Conservation (phyloP, 192 early-diverging fungal genomes). For the Dissophora globulifera region DNA sequence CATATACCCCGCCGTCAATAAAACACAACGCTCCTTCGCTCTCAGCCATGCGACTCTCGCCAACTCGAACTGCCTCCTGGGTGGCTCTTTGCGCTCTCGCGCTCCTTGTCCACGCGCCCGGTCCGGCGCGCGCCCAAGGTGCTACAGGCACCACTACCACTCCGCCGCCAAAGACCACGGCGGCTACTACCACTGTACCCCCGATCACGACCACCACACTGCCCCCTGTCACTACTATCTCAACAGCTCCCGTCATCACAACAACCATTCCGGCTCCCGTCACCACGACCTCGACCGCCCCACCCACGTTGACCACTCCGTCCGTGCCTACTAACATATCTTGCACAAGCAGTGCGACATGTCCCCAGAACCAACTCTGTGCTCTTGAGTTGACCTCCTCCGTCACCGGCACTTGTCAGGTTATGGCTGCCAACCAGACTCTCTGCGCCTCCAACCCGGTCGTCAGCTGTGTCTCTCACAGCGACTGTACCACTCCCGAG, state of each 20-base stretch:
- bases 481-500: slow-evolving; percentile 8
- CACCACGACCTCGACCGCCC: not conserved
- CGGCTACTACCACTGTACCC: not conserved
- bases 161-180: not conserved
- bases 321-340: slow-evolving; percentile 1
- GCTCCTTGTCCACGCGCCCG: not conserved
- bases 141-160: not conserved
- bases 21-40: no score
- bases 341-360: slow-evolving; percentile 4
- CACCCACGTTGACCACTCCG: not conserved
- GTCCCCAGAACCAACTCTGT: slow-evolving; percentile 20
- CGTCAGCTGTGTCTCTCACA: not conserved
- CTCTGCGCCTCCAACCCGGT: slow-evolving; percentile 14
- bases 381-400: not conserved
- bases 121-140: not conserved
- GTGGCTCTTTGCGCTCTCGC: slow-evolving; percentile 10
- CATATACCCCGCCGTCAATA: not conserved
- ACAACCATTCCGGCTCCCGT: not conserved
- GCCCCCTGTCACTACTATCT: not conserved
- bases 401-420: slow-evolving; percentile 13
- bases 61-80: slow-evolving; percentile 1
- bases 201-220: not conserved
- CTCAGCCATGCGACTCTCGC: slow-evolving; percentile 3
- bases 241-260: not conserved
- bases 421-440: not conserved